Conservation (phyloP, 148 eudicot genomes). For the Chenopodium berlandieri region DNA sequence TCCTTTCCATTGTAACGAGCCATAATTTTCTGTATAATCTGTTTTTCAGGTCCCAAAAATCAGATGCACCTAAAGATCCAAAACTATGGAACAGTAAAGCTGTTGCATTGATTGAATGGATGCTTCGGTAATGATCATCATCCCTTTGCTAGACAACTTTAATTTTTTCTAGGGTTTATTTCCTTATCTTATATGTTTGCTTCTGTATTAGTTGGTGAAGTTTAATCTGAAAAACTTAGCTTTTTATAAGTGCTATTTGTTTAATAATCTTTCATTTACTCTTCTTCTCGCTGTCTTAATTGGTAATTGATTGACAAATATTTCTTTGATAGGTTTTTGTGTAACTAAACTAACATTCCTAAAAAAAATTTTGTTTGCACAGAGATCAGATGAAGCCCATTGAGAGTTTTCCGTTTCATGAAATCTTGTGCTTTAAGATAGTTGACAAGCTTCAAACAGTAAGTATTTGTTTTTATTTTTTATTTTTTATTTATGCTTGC, state of each 20-base stretch:
- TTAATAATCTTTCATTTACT: background rate
- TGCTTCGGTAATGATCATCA: constrained; percentile 51
- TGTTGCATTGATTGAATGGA: constrained; percentile 45
- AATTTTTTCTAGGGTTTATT: background rate
- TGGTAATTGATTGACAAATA: background rate
- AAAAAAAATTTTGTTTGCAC: constrained; percentile 27
- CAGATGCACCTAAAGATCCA: constrained; percentile 34
- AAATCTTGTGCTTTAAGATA: constrained; percentile 66
- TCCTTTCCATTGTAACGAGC: constrained; percentile 1
- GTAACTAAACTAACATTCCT: constrained; percentile 9
- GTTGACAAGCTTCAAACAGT: constrained; percentile 75
- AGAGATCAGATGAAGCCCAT: constrained; percentile 68
- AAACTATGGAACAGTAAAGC: constrained; percentile 53
- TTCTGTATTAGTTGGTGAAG: background rate
- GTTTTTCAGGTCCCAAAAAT: constrained; percentile 43
- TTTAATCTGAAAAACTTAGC: background rate
- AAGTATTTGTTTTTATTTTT: constrained; percentile 27
- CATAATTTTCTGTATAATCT: constrained; percentile 6
- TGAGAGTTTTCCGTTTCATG: constrained; percentile 69
- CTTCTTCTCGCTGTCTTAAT: background rate
- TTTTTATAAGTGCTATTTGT: background rate
- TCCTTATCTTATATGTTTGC: background rate
- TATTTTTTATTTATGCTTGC: background rate
- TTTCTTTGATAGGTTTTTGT: background rate
- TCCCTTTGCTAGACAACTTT: background rate